Base-by-base conservation (phyloP, 306 rosid species). In the Acacia confusa region DNA sequence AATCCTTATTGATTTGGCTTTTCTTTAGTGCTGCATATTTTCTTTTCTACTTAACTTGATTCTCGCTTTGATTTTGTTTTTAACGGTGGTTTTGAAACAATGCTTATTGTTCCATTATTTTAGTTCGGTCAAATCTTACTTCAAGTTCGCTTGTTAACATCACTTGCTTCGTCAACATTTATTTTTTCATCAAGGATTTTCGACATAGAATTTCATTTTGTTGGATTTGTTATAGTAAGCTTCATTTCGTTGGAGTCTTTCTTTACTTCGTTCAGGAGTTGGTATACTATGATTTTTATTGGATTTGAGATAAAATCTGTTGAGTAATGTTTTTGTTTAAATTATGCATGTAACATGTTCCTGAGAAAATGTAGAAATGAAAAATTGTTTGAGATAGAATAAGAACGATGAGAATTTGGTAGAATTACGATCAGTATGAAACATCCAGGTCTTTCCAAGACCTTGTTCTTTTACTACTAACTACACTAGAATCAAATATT, bases 141-240 rank as follows among this genome's bases (percentile, higher is more conserved):
- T 72, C 69, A 9, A 32, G 68, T 17, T 67, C 44, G 72, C 16
- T 67, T 38, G 3, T 36, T 38, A 38, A 3, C 52, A 38, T 69
- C 2, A 6, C 17, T 79, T 69, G 73, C 76, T 64, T 41, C 74
- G 70, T 25, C 77, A 27, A 78, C 7, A 22, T 66, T 52, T 10
- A 19, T 22, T 40, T 40, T 40, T 22, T 70, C 4, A 25, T 8
- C 19, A 11, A 41, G 34, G 48, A 70, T 44, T 44, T 25, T 28
- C 28, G 44, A 2, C 7, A 2, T 20, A 1, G 19, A 71, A 5
- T 17, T 15, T 47, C 9, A 4, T 72, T 41, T 40, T 10, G 38
- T 38, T 40, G 17, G 19, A 15, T 25, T 27, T 71, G 7, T 25
- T 2, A 7, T 22, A 12, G 75, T 28, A 4, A 43, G 55, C 55